Evolutionary conservation across 768 basidiomycete species (phyloP).

Genomic region (Flagelloscypha sp.): DNA sequence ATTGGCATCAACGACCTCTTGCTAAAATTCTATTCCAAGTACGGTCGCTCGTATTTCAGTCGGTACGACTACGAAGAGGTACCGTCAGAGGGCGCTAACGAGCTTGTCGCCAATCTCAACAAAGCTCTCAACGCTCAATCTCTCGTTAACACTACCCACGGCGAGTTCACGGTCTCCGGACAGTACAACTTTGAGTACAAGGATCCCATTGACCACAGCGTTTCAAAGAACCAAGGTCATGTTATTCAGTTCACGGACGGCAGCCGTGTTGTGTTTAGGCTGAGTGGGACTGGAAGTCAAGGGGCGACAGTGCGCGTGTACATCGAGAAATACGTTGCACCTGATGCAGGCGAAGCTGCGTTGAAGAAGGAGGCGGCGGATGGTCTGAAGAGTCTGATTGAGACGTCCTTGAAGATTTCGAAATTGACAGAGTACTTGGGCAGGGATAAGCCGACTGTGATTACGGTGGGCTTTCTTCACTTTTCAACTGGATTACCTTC

Average conservation of each 20-base stretch:
- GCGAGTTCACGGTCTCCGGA: constrained; percentile 68
- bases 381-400: constrained; percentile 90
- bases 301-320: constrained; percentile 97
- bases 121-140: constrained; percentile 55
- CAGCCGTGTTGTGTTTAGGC: constrained; percentile 88
- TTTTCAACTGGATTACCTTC: neutral
- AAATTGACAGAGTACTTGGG: constrained; percentile 82
- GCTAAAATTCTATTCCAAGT: constrained; percentile 77
- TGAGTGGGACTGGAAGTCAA: constrained; percentile 92
- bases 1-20: constrained; percentile 90
- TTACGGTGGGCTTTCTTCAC: constrained; percentile 56
- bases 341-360: constrained; percentile 60
- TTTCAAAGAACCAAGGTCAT: constrained; percentile 94
- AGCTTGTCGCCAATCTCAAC: constrained; percentile 75
- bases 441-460: constrained; percentile 89
- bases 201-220: constrained; percentile 93
- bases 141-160: constrained; percentile 62
- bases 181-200: constrained; percentile 91
- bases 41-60: constrained; percentile 97
- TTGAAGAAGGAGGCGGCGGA: constrained; percentile 72
- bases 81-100: constrained; percentile 80
- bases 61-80: constrained; percentile 99
- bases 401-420: constrained; percentile 82
- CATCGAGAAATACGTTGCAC: constrained; percentile 82
- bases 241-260: constrained; percentile 89